phyloP scores from a whole-genome alignment of 257 asterid genomes.

The Forsythia suspensa region DNA sequence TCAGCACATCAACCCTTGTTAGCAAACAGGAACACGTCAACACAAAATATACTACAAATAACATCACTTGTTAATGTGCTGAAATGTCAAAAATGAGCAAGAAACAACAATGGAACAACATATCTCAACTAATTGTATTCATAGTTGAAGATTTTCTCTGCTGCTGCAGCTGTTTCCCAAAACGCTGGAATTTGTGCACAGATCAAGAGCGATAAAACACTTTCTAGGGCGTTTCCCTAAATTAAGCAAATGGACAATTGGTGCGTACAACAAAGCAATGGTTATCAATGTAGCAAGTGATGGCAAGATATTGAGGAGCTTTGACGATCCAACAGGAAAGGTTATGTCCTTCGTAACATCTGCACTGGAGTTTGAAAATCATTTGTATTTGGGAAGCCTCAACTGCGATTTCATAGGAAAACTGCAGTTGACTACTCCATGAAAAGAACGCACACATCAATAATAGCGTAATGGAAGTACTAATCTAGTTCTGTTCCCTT shows the following conservation, averaged over 20 bases:
- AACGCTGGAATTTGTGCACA: slow-evolving; percentile 37
- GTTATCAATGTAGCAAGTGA: slow-evolving; percentile 57
- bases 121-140: not conserved
- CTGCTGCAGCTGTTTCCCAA: slow-evolving; percentile 32
- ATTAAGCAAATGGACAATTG: slow-evolving; percentile 9
- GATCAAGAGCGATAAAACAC: slow-evolving; percentile 31
- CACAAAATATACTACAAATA: too few relatives aligned
- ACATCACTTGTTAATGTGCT: too few relatives aligned
- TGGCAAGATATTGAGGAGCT: slow-evolving; percentile 51
- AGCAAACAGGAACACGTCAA: too few relatives aligned
- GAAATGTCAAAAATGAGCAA: too few relatives aligned
- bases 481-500: not conserved
- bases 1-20: too few relatives aligned
- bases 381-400: slow-evolving; percentile 67
- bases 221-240: slow-evolving; percentile 27
- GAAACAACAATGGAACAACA: too few relatives aligned
- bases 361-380: slow-evolving; percentile 62
- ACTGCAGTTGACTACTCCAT: slow-evolving; percentile 27
- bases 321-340: slow-evolving; percentile 66
- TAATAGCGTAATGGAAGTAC: not conserved
- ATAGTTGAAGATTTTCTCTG: not conserved
- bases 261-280: slow-evolving; percentile 32
- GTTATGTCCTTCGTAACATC: slow-evolving; percentile 63
- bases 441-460: not conserved
- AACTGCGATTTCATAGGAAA: slow-evolving; percentile 58